phyloP scores from a whole-genome alignment of 2,329 filamentous ascomycete genomes.

The Trichothecium roseum region DNA sequence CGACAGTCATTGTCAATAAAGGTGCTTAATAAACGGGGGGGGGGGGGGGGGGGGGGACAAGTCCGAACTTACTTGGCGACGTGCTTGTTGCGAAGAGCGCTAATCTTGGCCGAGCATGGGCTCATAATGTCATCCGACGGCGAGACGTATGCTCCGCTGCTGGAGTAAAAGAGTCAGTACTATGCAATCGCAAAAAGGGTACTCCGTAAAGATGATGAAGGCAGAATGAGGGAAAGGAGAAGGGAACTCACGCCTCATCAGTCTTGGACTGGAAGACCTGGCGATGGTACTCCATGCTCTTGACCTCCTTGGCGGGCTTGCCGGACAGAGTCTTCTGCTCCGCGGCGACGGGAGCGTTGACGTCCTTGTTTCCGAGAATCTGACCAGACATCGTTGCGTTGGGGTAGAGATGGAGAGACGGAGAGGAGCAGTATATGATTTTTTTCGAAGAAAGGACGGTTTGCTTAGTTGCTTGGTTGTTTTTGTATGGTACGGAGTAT shows the following conservation, averaged over 20 bases:
- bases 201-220: no score
- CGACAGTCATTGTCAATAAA: background rate
- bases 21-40: background rate
- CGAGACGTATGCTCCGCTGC: slow-evolving; percentile 48
- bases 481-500: no score
- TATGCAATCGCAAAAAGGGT: no score
- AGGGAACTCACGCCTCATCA: slow-evolving; percentile 49
- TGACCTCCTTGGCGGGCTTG: slow-evolving; percentile 34
- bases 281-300: slow-evolving; percentile 69
- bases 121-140: slow-evolving; percentile 87
- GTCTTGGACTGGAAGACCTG: slow-evolving; percentile 66
- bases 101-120: slow-evolving; percentile 75
- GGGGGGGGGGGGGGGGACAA: background rate
- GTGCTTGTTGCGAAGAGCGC: slow-evolving; percentile 70
- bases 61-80: slow-evolving; percentile 65
- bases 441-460: no score
- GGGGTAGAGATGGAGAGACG: no score
- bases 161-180: no score
- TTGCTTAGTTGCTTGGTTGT: no score
- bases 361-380: slow-evolving; percentile 55
- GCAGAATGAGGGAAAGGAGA: no score
- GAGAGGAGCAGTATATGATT: no score
- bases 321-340: slow-evolving; percentile 8
- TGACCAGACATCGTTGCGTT: slow-evolving; percentile 39
- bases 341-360: slow-evolving; percentile 42